A percentile compares a stretch with the other conserved stretches of the same genome.
phyloP scores from a whole-genome alignment of 163 green algal genomes.

The Chloromonas sp. region DNA sequence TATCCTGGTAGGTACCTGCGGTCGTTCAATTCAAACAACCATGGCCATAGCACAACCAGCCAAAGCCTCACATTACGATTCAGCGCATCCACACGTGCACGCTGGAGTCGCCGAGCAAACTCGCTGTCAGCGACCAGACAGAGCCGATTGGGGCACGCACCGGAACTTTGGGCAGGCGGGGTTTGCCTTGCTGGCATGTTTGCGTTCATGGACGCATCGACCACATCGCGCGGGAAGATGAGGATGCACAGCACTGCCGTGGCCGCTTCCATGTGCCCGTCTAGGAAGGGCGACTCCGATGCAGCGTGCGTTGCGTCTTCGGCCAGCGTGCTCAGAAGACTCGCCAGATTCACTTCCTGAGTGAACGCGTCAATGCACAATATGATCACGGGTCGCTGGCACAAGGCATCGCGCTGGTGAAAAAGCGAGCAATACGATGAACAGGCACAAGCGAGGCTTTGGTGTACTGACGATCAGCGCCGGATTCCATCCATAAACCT shows the following conservation, averaged over 20 bases:
- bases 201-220: constrained; percentile 12
- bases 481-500: too few relatives aligned
- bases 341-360: constrained; percentile 21
- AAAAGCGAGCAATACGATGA: too few relatives aligned
- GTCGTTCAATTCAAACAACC: background rate
- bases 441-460: too few relatives aligned
- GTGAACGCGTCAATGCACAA: background rate
- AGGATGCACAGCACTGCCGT: constrained; percentile 71
- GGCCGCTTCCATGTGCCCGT: constrained; percentile 39
- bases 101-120: too few relatives aligned
- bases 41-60: too few relatives aligned
- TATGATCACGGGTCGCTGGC: background rate
- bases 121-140: too few relatives aligned
- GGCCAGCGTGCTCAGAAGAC: constrained; percentile 44
- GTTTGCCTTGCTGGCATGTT: background rate
- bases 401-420: background rate
- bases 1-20: constrained; percentile 6
- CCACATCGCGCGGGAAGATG: constrained; percentile 43
- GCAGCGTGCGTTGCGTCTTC: constrained; percentile 55
- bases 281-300: constrained; percentile 72
- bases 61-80: too few relatives aligned
- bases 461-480: too few relatives aligned
- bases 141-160: background rate
- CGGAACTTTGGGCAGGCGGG: too few relatives aligned
- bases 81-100: too few relatives aligned